Percentiles rank a stretch among this genome's conserved stretches.
Conservation (phyloP, 179 eudicot species). For the Heliamphora pulchella region DNA sequence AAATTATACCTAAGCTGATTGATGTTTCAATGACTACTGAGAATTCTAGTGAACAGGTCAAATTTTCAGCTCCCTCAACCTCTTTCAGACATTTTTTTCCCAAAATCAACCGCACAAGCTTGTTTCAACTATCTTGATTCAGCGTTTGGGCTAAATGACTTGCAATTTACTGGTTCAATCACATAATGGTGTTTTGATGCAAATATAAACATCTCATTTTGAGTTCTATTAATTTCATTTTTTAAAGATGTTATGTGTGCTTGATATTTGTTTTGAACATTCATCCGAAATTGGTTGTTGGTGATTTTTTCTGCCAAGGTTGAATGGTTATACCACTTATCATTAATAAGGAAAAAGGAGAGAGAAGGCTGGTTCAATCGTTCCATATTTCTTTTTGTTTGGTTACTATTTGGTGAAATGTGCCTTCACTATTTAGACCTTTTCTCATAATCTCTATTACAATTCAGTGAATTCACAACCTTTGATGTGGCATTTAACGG, state of each 20-base stretch:
- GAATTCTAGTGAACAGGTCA: too few species aligned
- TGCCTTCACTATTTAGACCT: too few species aligned
- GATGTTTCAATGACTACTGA: not conserved
- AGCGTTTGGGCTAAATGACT: too few species aligned
- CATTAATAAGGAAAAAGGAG: not conserved
- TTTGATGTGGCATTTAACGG: too few species aligned
- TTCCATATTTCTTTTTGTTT: not conserved
- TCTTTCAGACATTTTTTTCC: not conserved
- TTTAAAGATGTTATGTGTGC: not conserved
- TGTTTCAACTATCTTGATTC: too few species aligned
- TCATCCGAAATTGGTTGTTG: not conserved
- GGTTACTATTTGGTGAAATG: too few species aligned
- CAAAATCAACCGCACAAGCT: too few species aligned
- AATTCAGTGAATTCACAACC: too few species aligned
- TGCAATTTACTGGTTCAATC: too few species aligned
- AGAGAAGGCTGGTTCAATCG: not conserved
- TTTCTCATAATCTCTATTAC: too few species aligned
- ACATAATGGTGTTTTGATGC: not conserved
- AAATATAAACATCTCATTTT: not conserved
- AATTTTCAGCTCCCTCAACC: not conserved
- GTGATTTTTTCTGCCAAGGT: not conserved
- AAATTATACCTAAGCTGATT: not conserved
- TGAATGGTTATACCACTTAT: not conserved
- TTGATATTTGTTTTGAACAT: not conserved
- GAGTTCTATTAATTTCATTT: not conserved